A percentile compares a stretch with the other conserved stretches of the same genome.
Conservation (phyloP, 1,284 basidiomycete species). For the Xanthoconium separans region DNA sequence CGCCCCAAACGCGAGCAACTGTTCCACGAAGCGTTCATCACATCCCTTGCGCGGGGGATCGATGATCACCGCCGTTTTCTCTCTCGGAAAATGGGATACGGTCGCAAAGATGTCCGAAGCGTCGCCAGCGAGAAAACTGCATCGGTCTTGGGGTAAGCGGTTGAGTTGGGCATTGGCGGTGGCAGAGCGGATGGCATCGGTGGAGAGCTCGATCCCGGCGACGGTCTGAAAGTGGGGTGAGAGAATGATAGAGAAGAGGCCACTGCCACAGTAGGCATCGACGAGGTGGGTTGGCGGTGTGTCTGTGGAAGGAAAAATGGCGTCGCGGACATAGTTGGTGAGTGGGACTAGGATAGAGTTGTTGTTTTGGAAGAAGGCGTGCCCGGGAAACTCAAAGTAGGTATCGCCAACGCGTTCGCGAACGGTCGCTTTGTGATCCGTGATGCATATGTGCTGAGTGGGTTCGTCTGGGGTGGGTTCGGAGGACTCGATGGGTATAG, state of each 20-base stretch:
- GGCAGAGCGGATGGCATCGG: conserved; percentile 78
- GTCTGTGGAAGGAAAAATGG: conserved; percentile 53
- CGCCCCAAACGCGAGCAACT: conserved; percentile 73
- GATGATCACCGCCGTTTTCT: conserved; percentile 71
- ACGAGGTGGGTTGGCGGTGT: conserved; percentile 75
- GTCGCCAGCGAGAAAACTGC: conserved; percentile 65
- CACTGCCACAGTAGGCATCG: conserved; percentile 90
- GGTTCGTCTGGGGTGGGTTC: too few relatives aligned
- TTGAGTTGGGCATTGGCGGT: conserved; percentile 83
- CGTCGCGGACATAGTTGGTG: conserved; percentile 77
- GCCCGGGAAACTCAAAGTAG: conserved; percentile 86
- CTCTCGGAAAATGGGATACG: conserved; percentile 66
- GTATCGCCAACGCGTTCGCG: conserved; percentile 83
- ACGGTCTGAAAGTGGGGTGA: conserved; percentile 75
- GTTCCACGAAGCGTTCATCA: conserved; percentile 78
- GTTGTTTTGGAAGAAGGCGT: conserved; percentile 98
- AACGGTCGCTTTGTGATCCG: conserved; percentile 78
- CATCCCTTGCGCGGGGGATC: conserved; percentile 93
- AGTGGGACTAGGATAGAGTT: conserved; percentile 87
- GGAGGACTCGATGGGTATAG: conserved; percentile 7
- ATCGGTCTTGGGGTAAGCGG: conserved; percentile 39
- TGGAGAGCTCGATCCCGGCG: conserved; percentile 88
- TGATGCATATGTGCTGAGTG: conserved; percentile 71
- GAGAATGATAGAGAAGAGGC: conserved; percentile 90
- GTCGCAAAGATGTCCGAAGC: conserved; percentile 67